Base-by-base conservation (phyloP, 1,139 yeast genomes). In the Debaryomyces robertsiae region DNA sequence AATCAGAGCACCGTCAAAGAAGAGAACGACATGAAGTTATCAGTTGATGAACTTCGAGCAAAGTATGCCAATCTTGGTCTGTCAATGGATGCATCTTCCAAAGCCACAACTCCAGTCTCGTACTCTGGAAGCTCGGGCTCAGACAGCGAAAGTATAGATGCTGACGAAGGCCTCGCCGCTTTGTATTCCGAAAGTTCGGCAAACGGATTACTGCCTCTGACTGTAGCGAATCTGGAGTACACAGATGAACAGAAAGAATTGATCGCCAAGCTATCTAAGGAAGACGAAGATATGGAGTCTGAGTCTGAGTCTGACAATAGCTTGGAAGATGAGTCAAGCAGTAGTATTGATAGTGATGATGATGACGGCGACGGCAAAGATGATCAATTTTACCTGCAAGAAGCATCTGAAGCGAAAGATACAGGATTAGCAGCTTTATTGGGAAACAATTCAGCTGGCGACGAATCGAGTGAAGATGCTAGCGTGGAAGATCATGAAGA, bases 1-100 rank as follows among this genome's bases (percentile, higher is more conserved):
- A 10, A 44, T n/a, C 38, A 36, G 55, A 57, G 45, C 4, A 42
- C 41, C 3, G 48, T 34, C 13, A 46, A 41, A 29, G 58, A 53
- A 14, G 61, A 52, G 27, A 69, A 73, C 43, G 90, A 84, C 50
- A 74, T 76, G 43, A 61, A 75, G 25, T 65, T 88, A 30, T 70
- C 89, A 0, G 75, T 85, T 2, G 91, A 84, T 18, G 81, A 87
- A 52, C 68, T 88, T 41, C 69, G 72, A 28, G 69, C 69, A 34
- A 88, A 88, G 56, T 88, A 88, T 58, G 77, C 84, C 22, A 62
- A 70, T 22, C 49, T 83, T 39, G 74, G 74, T 25, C 52, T 46
- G 9, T 52, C 64, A 6, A 0, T 40, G 47, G 3, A 38, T 15
- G 27, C 28, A 10, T 15, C 31, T 7, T 24, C 34, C 6, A 17